A percentile compares a stretch with the other conserved stretches of the same genome.
Conservation (phyloP, 2,329 filamentous ascomycete genomes). For the Alternaria triticimaculans region DNA sequence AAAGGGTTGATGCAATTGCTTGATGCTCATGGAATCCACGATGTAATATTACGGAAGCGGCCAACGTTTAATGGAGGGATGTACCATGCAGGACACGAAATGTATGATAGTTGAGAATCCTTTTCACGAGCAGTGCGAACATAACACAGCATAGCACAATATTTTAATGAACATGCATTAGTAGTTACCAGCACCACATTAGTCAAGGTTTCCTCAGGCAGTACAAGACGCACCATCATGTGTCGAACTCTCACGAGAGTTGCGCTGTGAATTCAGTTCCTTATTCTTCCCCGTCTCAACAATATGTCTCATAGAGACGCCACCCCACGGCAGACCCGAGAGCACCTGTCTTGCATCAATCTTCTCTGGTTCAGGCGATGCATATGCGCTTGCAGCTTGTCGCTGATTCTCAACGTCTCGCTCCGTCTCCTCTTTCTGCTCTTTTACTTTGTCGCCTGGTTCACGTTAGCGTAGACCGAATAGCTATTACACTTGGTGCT, state of each 20-base stretch:
- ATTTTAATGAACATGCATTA: not conserved
- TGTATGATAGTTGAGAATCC: not conserved
- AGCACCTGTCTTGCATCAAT: conserved; percentile 61
- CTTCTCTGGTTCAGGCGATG: conserved; percentile 64
- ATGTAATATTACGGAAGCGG: not conserved
- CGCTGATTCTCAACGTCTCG: conserved; percentile 69
- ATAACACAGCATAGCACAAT: not conserved
- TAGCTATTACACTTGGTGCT: conserved; percentile 35
- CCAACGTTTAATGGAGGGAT: not conserved
- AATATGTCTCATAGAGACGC: conserved; percentile 66
- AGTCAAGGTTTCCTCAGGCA: not conserved
- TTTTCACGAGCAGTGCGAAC: not conserved
- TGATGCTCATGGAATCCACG: not conserved
- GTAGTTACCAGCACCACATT: not conserved
- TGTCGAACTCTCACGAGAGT: conserved; percentile 49
- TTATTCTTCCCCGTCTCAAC: conserved; percentile 54
- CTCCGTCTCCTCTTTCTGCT: conserved; percentile 70
- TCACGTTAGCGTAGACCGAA: not conserved
- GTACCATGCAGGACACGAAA: not conserved
- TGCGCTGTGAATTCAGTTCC: conserved; percentile 53
- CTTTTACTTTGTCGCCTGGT: conserved; percentile 72
- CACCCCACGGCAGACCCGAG: conserved; percentile 71
- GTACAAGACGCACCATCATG: conserved; percentile 44
- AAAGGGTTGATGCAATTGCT: not conserved
- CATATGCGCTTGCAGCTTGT: conserved; percentile 69